A percentile compares a stretch with the other conserved stretches of the same genome.
These are phyloP conservation scores for Raphidocelis subcapitata DNA, from an alignment of 139 green algal species.

Conservation along the genomic window DNA sequence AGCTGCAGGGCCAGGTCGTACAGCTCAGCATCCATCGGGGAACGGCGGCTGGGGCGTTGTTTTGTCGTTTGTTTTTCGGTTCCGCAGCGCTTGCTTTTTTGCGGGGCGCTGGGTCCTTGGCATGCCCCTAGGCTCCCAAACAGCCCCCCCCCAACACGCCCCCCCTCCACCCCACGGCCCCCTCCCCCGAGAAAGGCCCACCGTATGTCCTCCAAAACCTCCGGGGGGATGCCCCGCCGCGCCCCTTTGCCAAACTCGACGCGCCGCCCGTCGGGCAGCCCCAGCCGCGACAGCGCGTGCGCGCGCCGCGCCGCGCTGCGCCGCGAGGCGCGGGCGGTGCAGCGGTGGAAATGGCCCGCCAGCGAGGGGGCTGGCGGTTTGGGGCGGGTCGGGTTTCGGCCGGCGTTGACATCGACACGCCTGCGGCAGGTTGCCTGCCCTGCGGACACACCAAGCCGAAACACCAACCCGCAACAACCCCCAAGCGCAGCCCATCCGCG, in stretches of 20 bases:
- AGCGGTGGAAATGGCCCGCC: slow-evolving; percentile 44
- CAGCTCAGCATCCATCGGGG: slow-evolving; percentile 33
- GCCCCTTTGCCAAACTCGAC: slow-evolving; percentile 42
- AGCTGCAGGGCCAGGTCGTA: slow-evolving; percentile 31
- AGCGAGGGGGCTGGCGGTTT: slow-evolving; percentile 26
- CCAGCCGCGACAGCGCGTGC: slow-evolving; percentile 34
- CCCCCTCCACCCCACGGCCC: background rate
- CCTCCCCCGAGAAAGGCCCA: background rate
- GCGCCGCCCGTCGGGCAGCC: slow-evolving; percentile 34
- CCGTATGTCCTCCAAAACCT: slow-evolving; percentile 41
- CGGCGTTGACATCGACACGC: background rate
- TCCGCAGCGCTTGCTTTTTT: background rate
- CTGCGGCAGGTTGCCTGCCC: background rate
- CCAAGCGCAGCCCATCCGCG: background rate
- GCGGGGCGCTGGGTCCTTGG: background rate
- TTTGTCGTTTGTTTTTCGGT: background rate
- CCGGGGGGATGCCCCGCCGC: slow-evolving; percentile 34
- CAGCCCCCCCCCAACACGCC: background rate
- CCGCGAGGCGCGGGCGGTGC: slow-evolving; percentile 36
- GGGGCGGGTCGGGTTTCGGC: background rate
- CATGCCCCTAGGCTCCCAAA: background rate
- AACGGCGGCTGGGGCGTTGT: background rate
- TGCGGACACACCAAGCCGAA: background rate
- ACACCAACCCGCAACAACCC: background rate
- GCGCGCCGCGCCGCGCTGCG: slow-evolving; percentile 31